Evolutionary conservation across 495 filamentous ascomycete genomes (phyloP).

Genomic region (Xylaria venustula): DNA sequence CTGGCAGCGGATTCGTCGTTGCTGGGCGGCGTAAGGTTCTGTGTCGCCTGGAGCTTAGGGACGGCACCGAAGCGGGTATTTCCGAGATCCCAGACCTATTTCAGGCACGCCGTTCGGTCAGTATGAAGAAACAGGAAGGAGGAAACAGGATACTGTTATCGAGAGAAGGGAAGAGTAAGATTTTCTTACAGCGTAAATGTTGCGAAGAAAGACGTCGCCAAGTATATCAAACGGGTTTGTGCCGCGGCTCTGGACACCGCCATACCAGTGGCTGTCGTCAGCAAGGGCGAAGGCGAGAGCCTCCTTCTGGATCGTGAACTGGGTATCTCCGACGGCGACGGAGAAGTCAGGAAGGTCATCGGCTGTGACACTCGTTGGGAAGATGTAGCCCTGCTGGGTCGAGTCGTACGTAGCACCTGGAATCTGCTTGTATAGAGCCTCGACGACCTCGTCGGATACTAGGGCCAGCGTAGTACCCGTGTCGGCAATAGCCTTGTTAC

Average conservation of each 20-base stretch:
- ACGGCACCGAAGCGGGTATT: constrained; percentile 68
- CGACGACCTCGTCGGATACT: constrained; percentile 62
- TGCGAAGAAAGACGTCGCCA: constrained; percentile 73
- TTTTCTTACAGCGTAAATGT: constrained; percentile 64
- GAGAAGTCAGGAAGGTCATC: constrained; percentile 62
- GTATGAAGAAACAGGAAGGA: neutral
- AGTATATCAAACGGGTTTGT: constrained; percentile 67
- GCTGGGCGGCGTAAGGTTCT: constrained; percentile 44
- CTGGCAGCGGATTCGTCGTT: neutral
- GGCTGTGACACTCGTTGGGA: constrained; percentile 54
- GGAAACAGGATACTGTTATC: neutral
- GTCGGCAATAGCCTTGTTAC: constrained; percentile 75
- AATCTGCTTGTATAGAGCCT: constrained; percentile 69
- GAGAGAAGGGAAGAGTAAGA: neutral
- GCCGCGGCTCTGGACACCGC: constrained; percentile 73
- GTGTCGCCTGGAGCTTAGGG: constrained; percentile 56
- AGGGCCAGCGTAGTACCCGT: constrained; percentile 75
- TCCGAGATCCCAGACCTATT: constrained; percentile 72
- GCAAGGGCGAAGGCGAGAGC: constrained; percentile 64
- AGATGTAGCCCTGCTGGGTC: constrained; percentile 65
- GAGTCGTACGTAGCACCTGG: constrained; percentile 62
- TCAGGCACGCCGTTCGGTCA: neutral
- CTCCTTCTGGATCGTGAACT: constrained; percentile 69
- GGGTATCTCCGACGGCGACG: constrained; percentile 64
- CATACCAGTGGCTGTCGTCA: constrained; percentile 60